A percentile compares a stretch with the other conserved stretches of the same genome.
These are phyloP conservation scores for Citrullus colocynthis DNA, from an alignment of 306 rosid genomes.

Conservation along the genomic window DNA sequence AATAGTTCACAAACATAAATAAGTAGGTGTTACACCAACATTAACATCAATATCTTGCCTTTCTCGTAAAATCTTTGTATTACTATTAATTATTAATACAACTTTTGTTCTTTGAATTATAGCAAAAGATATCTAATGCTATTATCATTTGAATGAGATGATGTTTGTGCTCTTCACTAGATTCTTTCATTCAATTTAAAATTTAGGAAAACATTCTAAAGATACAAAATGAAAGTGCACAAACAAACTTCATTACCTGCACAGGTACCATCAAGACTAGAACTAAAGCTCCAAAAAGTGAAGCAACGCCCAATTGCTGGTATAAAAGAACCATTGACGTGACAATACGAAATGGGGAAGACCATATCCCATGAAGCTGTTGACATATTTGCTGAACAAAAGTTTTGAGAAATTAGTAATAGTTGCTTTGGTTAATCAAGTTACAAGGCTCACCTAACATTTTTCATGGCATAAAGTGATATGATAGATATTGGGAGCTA, in stretches of 20 bases:
- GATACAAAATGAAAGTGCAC: neutral
- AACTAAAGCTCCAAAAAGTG: conserved; percentile 56
- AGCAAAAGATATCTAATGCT: no score
- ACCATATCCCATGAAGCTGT: conserved; percentile 82
- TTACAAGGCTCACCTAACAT: neutral
- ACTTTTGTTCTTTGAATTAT: no score
- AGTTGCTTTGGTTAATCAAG: neutral
- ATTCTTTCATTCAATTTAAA: neutral
- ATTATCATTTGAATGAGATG: neutral
- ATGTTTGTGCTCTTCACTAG: neutral
- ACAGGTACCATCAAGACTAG: conserved; percentile 56
- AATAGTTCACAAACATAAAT: no score
- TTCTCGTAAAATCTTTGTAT: no score
- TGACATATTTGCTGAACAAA: conserved; percentile 56
- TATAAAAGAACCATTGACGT: conserved; percentile 65
- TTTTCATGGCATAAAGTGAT: neutral
- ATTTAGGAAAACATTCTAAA: neutral
- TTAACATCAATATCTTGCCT: no score
- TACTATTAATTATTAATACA: no score
- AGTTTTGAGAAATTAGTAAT: neutral
- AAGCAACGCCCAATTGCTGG: conserved; percentile 89
- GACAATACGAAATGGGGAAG: conserved; percentile 72
- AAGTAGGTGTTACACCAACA: no score
- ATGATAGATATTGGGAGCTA: neutral
- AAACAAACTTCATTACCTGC: conserved; percentile 35